phyloP scores from a whole-genome alignment of 257 asterid genomes.

The Nicotiana benthamiana region DNA sequence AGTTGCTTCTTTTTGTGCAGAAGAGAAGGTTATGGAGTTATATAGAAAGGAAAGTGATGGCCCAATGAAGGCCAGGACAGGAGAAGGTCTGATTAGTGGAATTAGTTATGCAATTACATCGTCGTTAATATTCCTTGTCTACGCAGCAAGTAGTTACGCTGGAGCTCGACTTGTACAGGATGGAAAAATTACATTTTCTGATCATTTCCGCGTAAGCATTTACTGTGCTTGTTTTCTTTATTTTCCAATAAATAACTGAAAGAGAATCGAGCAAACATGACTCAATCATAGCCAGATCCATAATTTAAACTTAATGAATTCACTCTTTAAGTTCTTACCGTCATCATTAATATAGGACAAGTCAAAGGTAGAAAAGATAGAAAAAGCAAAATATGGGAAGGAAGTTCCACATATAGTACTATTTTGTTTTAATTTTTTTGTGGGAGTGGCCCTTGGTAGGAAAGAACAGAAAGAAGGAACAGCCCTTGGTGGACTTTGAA shows the following conservation, averaged over 20 bases:
- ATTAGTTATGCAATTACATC: slow-evolving; percentile 46
- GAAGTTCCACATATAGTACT: no score
- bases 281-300: slow-evolving; percentile 31
- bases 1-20: slow-evolving; percentile 59
- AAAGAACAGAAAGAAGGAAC: no score
- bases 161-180: slow-evolving; percentile 51
- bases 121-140: slow-evolving; percentile 33
- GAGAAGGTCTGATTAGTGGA: slow-evolving; percentile 47
- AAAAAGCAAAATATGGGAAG: no score
- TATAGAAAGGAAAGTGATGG: slow-evolving; percentile 47
- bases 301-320: neutral
- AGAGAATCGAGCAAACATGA: no score
- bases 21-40: slow-evolving; percentile 47
- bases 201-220: slow-evolving; percentile 40
- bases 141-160: slow-evolving; percentile 48
- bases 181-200: slow-evolving; percentile 33
- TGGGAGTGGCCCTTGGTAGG: no score
- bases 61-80: slow-evolving; percentile 35
- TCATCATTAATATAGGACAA: no score
- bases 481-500: no score
- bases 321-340: no score
- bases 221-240: neutral
- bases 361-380: no score
- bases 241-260: no score
- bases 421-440: no score